Evolutionary conservation across 306 rosid species (phyloP).

Genomic region (Canavalia gladiata): DNA sequence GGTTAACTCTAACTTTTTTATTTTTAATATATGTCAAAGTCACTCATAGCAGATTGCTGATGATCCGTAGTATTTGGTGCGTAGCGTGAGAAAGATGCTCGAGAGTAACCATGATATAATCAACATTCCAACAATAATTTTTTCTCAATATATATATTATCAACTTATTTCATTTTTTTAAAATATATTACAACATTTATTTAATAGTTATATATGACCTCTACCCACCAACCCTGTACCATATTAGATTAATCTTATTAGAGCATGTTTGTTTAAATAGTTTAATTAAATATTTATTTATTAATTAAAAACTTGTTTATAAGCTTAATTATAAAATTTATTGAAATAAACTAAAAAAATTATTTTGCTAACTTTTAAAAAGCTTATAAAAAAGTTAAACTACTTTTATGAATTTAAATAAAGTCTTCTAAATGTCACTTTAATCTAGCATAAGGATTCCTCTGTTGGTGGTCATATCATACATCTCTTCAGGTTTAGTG

Average conservation of each 20-base stretch:
- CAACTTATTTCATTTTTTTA: too few relatives aligned
- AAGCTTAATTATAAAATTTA: background rate
- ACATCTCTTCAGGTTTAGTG: constrained; percentile 4
- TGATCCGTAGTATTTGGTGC: background rate
- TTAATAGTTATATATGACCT: background rate
- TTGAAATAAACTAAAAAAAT: background rate
- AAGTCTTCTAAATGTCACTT: background rate
- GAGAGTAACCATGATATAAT: too few relatives aligned
- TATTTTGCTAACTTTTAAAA: background rate
- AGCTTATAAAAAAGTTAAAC: background rate
- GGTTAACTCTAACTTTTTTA: background rate
- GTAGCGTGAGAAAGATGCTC: background rate
- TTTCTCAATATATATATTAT: too few relatives aligned
- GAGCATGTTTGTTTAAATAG: background rate
- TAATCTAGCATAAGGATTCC: background rate
- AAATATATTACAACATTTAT: too few relatives aligned
- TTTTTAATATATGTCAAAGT: background rate
- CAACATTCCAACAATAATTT: too few relatives aligned
- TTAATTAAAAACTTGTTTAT: background rate
- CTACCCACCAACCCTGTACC: background rate
- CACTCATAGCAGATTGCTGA: background rate
- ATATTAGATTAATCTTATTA: background rate
- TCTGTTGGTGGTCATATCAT: background rate
- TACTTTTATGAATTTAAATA: background rate
- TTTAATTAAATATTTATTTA: background rate